A percentile compares a stretch with the other conserved stretches of the same genome.
Conservation (phyloP, 2,329 filamentous ascomycete species). For the Alternaria dauci region DNA sequence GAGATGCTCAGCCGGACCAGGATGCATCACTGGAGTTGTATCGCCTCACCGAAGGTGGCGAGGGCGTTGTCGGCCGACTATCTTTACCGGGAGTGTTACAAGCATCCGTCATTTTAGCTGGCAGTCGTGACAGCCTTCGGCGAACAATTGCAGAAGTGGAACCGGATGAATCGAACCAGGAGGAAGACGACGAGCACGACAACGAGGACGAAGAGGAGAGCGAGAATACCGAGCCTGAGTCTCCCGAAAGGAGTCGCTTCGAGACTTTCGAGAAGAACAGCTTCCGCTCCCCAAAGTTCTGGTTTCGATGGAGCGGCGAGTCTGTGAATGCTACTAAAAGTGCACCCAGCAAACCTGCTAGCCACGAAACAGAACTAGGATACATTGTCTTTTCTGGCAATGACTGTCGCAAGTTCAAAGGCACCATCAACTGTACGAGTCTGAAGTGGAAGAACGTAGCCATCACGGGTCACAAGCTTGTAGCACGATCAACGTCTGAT, state of each 20-base stretch:
- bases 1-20: slow-evolving; percentile 6
- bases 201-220: slow-evolving; percentile 1
- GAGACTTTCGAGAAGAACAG: slow-evolving; percentile 38
- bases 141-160: slow-evolving; percentile 15
- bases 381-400: slow-evolving; percentile 34
- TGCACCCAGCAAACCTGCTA: not conserved
- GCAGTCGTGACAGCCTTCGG: slow-evolving; percentile 25
- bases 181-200: not conserved
- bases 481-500: slow-evolving; percentile 27
- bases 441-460: slow-evolving; percentile 34
- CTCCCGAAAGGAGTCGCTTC: slow-evolving; percentile 23
- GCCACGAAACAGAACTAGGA: slow-evolving; percentile 23
- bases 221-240: slow-evolving; percentile 8
- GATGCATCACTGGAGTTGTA: slow-evolving; percentile 29
- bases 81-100: slow-evolving; percentile 25
- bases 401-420: slow-evolving; percentile 37
- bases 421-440: slow-evolving; percentile 28
- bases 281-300: slow-evolving; percentile 39
- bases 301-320: slow-evolving; percentile 35
- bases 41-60: slow-evolving; percentile 27
- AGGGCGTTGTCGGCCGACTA: slow-evolving; percentile 32
- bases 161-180: slow-evolving; percentile 11
- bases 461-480: slow-evolving; percentile 29
- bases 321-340: not conserved
- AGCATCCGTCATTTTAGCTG: slow-evolving; percentile 28